These are phyloP conservation scores for Aspergillus melleus DNA, from an alignment of 2,329 filamentous ascomycete genomes.

Conservation along the genomic window DNA sequence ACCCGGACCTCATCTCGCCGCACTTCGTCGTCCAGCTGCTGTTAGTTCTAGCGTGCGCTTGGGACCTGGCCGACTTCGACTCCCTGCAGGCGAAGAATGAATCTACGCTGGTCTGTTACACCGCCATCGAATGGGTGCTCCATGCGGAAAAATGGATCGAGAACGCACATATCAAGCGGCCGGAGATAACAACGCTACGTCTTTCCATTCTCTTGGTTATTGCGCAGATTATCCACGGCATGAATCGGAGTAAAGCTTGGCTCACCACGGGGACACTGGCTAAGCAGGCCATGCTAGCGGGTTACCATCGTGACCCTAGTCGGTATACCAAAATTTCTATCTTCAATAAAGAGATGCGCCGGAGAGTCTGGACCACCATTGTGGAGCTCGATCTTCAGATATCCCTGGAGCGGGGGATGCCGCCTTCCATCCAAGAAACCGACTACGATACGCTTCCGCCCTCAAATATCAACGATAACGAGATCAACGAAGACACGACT, in stretches of 20 bases:
- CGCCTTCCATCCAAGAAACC: constrained; percentile 43
- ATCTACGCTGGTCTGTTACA: constrained; percentile 29
- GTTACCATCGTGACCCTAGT: constrained; percentile 49
- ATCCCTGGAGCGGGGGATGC: constrained; percentile 57
- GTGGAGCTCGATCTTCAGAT: constrained; percentile 58
- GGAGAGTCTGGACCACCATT: constrained; percentile 59
- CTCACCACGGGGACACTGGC: constrained; percentile 52
- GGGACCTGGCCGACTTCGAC: constrained; percentile 35
- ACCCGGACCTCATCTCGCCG: constrained; percentile 27
- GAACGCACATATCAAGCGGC: constrained; percentile 65
- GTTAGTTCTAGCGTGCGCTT: constrained; percentile 39
- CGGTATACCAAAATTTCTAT: constrained; percentile 34
- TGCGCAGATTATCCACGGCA: constrained; percentile 52
- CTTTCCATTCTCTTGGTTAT: constrained; percentile 53
- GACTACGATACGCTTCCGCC: constrained; percentile 53
- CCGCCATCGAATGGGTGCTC: constrained; percentile 68
- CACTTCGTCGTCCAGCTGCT: constrained; percentile 39
- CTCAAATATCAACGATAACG: constrained; percentile 53
- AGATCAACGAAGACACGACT: constrained; percentile 40
- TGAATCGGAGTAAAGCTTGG: constrained; percentile 57
- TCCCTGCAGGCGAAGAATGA: constrained; percentile 30
- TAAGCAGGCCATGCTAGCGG: constrained; percentile 54
- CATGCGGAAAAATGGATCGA: constrained; percentile 90
- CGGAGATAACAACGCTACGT: constrained; percentile 52
- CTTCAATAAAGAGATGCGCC: constrained; percentile 50